Percentiles rank a stretch among this genome's conserved stretches.
Conservation (phyloP, 371 early-diverging fungal genomes). For the Rhizomucor miehei region DNA sequence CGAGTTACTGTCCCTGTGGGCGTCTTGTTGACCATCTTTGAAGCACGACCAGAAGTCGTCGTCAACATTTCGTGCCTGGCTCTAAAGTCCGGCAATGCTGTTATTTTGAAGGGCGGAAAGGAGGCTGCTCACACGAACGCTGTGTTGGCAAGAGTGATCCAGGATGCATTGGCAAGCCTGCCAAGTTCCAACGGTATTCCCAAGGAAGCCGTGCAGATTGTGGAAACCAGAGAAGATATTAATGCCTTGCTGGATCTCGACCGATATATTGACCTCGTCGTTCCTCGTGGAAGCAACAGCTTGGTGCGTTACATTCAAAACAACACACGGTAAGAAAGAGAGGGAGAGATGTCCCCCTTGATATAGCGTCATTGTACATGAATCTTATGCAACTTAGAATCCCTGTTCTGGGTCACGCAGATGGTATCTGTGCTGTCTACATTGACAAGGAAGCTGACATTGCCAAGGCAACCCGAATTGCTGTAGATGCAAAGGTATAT, state of each 20-base stretch:
- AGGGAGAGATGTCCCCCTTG: neutral
- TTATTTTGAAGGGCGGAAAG: conserved; percentile 94
- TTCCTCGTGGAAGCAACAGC: conserved; percentile 91
- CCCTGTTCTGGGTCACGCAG: conserved; percentile 98
- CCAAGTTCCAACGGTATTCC: conserved; percentile 56
- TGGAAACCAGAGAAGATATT: conserved; percentile 87
- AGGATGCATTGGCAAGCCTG: conserved; percentile 69
- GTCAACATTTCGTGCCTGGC: conserved; percentile 95
- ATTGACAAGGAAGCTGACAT: conserved; percentile 82
- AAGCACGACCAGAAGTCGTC: conserved; percentile 98
- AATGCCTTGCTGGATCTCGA: conserved; percentile 81
- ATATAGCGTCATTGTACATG: too few relatives aligned
- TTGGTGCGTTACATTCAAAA: conserved; percentile 89
- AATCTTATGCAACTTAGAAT: conserved; percentile 55
- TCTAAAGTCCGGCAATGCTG: conserved; percentile 95
- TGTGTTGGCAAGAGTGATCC: conserved; percentile 73
- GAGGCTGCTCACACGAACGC: conserved; percentile 79
- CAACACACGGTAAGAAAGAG: conserved; percentile 66
- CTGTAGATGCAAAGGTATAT: conserved; percentile 85
- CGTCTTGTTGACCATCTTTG: conserved; percentile 93
- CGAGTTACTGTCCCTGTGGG: conserved; percentile 92
- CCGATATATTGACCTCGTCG: conserved; percentile 90
- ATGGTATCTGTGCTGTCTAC: conserved; percentile 92
- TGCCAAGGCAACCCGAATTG: conserved; percentile 69
- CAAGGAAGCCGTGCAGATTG: conserved; percentile 80